phyloP scores from a whole-genome alignment of 2,329 filamentous ascomycete species.

The Tolypocladium guangdongense region DNA sequence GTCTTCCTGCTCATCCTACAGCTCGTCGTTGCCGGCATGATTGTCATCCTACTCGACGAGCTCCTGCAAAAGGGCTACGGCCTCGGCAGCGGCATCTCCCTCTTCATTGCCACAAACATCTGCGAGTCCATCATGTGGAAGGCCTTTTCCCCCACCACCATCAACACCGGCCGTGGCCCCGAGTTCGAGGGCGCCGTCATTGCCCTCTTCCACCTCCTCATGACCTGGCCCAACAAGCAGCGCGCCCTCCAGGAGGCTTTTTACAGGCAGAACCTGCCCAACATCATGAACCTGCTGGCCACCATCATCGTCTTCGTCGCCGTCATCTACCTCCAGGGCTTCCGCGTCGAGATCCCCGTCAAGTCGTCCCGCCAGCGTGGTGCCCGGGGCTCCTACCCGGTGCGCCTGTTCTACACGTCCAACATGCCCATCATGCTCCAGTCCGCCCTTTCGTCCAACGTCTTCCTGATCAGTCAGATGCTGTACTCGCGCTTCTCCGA shows the following conservation, averaged over 20 bases:
- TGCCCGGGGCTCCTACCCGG: slow-evolving; percentile 93
- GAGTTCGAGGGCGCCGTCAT: slow-evolving; percentile 99
- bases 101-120: slow-evolving; percentile 99
- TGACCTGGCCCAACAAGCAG: slow-evolving; percentile 99
- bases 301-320: slow-evolving; percentile 90
- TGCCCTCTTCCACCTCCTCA: slow-evolving; percentile 90
- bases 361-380: slow-evolving; percentile 99
- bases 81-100: slow-evolving; percentile 94
- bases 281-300: slow-evolving; percentile 96
- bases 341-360: slow-evolving; percentile 99
- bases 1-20: slow-evolving; percentile 97
- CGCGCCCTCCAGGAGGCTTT: slow-evolving; percentile 96
- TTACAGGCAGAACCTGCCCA: slow-evolving; percentile 98
- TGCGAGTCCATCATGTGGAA: slow-evolving; percentile 99
- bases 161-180: slow-evolving; percentile 97
- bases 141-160: slow-evolving; percentile 97
- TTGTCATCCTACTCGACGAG: slow-evolving; percentile 98
- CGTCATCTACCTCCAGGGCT: slow-evolving; percentile 98
- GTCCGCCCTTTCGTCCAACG: slow-evolving; percentile 95
- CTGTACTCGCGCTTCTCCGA: slow-evolving; percentile 98
- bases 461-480: slow-evolving; percentile 99
- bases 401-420: slow-evolving; percentile 99
- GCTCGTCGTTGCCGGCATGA: slow-evolving; percentile 92
- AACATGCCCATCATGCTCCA: slow-evolving; percentile 99
- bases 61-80: slow-evolving; percentile 99